Percentiles rank a stretch among this genome's conserved stretches.
Conservation (phyloP, 1,139 yeast species). For the Saccharomyces hybrid region DNA sequence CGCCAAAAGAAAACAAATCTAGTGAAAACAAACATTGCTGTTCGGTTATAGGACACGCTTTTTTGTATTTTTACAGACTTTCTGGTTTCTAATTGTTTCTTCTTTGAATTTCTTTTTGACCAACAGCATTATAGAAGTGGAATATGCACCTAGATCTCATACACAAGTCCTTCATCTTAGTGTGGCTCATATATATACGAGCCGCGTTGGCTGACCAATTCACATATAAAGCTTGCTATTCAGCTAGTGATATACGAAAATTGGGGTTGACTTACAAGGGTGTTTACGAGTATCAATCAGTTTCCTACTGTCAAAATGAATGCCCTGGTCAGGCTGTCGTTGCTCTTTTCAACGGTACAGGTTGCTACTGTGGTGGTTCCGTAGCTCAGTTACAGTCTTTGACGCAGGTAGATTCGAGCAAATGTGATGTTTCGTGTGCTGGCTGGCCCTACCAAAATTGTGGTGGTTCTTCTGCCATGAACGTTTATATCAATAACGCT, state of each 20-base stretch:
- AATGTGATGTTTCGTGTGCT: slow-evolving; percentile 45
- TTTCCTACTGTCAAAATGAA: slow-evolving; percentile 40
- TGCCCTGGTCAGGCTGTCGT: slow-evolving; percentile 48
- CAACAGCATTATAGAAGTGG: neutral
- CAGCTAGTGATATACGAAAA: slow-evolving; percentile 8
- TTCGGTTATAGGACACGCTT: neutral
- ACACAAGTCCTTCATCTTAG: neutral
- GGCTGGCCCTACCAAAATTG: slow-evolving; percentile 55
- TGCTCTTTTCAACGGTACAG: slow-evolving; percentile 47
- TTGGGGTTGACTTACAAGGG: slow-evolving; percentile 30
- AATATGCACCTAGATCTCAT: neutral
- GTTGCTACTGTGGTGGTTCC: slow-evolving; percentile 56
- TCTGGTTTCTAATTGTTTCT: neutral
- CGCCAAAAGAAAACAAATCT: neutral
- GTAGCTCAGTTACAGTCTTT: slow-evolving; percentile 1
- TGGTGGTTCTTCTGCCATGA: slow-evolving; percentile 51
- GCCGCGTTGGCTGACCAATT: slow-evolving; percentile 2
- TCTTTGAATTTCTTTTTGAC: neutral
- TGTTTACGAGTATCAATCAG: slow-evolving; percentile 42
- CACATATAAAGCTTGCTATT: slow-evolving; percentile 21
- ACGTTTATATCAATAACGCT: slow-evolving; percentile 37
- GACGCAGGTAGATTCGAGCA: slow-evolving; percentile 23
- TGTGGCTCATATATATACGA: neutral
- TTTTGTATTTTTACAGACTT: neutral
- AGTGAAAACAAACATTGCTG: neutral